Percentiles rank a stretch among this genome's conserved stretches.
phyloP scores from a whole-genome alignment of 78 protist genomes.

The Dictyostelium firmibasis region DNA sequence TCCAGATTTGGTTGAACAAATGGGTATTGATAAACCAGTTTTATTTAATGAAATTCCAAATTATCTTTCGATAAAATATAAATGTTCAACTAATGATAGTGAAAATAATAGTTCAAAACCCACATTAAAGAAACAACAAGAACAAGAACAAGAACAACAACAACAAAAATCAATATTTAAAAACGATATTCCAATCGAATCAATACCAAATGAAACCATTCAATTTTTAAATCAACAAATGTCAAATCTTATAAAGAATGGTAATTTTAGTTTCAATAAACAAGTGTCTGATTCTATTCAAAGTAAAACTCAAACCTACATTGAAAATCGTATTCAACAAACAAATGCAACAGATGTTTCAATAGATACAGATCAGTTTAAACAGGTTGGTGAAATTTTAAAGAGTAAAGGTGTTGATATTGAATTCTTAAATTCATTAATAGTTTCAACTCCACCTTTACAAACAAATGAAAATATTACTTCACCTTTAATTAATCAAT shows the following conservation, averaged over 20 bases:
- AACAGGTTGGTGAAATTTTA: neutral
- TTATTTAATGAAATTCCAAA: conserved; percentile 36
- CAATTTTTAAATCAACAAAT: conserved; percentile 51
- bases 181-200: neutral
- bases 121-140: neutral
- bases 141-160: neutral
- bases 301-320: neutral
- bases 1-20: neutral
- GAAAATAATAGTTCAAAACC: no score
- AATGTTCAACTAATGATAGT: neutral
- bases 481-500: neutral
- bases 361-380: neutral
- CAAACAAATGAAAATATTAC: neutral
- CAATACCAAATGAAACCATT: conserved; percentile 12
- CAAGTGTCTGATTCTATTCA: neutral
- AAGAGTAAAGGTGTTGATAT: conserved; percentile 27
- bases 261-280: neutral
- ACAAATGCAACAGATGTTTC: neutral
- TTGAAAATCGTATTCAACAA: neutral
- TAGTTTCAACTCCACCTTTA: neutral
- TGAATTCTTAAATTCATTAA: neutral
- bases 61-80: conserved; percentile 4
- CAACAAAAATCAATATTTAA: neutral
- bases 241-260: neutral
- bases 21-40: conserved; percentile 25